phyloP scores from a whole-genome alignment of 2,329 filamentous ascomycete species.

The Acrodontium crateriforme region DNA sequence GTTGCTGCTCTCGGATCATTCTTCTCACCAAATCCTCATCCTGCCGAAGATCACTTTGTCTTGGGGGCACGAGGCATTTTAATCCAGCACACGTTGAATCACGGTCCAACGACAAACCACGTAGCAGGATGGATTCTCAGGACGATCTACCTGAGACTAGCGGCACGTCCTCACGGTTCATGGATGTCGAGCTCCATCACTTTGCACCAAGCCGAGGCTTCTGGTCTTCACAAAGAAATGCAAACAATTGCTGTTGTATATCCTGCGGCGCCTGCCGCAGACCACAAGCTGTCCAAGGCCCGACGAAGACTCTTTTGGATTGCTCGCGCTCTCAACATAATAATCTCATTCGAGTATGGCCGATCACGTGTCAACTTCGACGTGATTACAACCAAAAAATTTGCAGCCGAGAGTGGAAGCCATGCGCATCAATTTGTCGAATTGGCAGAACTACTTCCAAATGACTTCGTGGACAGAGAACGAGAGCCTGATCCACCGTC shows the following conservation, averaged over 20 bases:
- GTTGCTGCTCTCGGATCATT: slow-evolving; percentile 42
- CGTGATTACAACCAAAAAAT: slow-evolving; percentile 27
- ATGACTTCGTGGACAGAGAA: slow-evolving; percentile 21
- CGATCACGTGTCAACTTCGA: slow-evolving; percentile 38
- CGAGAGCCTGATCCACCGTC: slow-evolving; percentile 22
- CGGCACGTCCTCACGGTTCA: slow-evolving; percentile 37
- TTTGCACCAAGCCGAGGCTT: slow-evolving; percentile 47
- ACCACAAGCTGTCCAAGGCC: slow-evolving; percentile 19
- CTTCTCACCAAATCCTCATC: slow-evolving; percentile 33
- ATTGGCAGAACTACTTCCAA: slow-evolving; percentile 20
- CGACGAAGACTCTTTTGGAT: slow-evolving; percentile 31
- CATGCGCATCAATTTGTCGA: slow-evolving; percentile 20
- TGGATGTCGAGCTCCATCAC: slow-evolving; percentile 45
- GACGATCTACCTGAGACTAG: slow-evolving; percentile 40
- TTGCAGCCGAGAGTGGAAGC: slow-evolving; percentile 15
- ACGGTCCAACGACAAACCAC: slow-evolving; percentile 18
- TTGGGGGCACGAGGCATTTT: slow-evolving; percentile 34
- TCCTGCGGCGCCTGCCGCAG: slow-evolving; percentile 14
- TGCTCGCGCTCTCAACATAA: slow-evolving; percentile 43
- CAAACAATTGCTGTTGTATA: slow-evolving; percentile 22
- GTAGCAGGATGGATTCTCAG: slow-evolving; percentile 41
- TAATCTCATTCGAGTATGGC: slow-evolving; percentile 46
- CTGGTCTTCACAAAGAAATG: slow-evolving; percentile 33
- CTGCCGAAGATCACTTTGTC: slow-evolving; percentile 33
- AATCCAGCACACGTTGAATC: slow-evolving; percentile 1